Base-by-base conservation (phyloP, 108 stramenopile genomes). In the Cylindrotheca fusiformis region DNA sequence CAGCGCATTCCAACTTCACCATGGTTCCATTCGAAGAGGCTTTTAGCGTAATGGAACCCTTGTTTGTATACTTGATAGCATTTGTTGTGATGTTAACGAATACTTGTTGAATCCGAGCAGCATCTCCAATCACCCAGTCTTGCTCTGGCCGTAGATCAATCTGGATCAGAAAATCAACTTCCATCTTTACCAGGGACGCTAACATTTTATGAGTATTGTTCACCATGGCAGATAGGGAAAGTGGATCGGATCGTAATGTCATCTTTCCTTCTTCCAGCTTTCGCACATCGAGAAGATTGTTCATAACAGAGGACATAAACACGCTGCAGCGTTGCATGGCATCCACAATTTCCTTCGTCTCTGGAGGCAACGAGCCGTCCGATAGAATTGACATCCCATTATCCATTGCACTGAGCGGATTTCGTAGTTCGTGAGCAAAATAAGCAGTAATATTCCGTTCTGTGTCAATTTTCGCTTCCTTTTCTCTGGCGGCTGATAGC, bases 221-320 rank as follows among this genome's bases (percentile, higher is more conserved):
- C 29, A 77, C 44, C 27, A 72, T 17, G 5, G 22, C 52, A 32
- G 20, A 22, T 2, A 72, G 31, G 18, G 49, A 58, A 3, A 67
- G 44, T 4, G 76, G 71, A 2, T 19, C 17, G 0, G 46, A 45
- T 0, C 57, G 48, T 4, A 77, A 32, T 3, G 29, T 54, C 76
- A 77, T 77, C 48, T 68, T 72, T n/a, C 76, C 76, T 53, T 77
- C 76, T 49, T 77, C 71, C 45, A 77, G 68, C 46, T 72, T 72
- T 1, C 76, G 51, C 1, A 69, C 67, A 63, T 77, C 76, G 4
- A 77, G 32, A 5, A 77, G 54, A 51, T 77, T 77, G 54, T 77
- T 77, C 70, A 77, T 72, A 45, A 77, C 68, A 12, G 51, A 55
- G 56, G 70, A 67, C 76, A 77, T 77, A 55, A 72, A 72, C 10